A percentile compares a stretch with the other conserved stretches of the same genome.
These are phyloP conservation scores for Solanum bulbocastanum DNA, from an alignment of 257 asterid genomes.

Conservation along the genomic window DNA sequence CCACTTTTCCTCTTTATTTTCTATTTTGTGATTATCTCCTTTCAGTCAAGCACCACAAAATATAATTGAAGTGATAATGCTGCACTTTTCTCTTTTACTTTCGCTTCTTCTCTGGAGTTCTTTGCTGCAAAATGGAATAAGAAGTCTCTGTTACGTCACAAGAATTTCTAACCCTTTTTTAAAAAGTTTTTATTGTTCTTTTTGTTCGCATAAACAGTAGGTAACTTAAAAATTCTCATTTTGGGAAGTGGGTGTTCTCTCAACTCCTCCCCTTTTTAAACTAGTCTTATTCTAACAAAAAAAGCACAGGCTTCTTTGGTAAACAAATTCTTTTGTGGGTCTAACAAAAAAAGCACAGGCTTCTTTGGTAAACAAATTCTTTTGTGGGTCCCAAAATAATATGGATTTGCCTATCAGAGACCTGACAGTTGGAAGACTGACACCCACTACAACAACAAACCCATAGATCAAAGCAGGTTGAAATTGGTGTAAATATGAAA, in stretches of 20 bases:
- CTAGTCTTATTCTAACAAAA: not conserved
- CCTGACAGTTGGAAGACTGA: not conserved
- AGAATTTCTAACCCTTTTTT: not conserved
- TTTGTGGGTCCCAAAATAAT: not conserved
- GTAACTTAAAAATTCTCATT: not conserved
- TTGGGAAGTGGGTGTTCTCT: not conserved
- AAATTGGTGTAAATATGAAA: not conserved
- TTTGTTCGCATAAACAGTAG: not conserved
- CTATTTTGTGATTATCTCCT: not conserved
- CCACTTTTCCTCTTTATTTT: not conserved
- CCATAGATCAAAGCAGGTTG: not conserved
- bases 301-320: not conserved
- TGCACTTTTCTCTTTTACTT: not conserved
- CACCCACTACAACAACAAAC: not conserved
- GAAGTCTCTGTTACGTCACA: not conserved
- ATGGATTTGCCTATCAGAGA: not conserved
- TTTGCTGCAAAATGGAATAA: not conserved
- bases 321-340: not conserved
- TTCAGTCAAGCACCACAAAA: not conserved
- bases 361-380: not conserved
- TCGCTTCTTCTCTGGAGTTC: not conserved
- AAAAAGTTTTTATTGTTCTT: not conserved
- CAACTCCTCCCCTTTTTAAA: not conserved
- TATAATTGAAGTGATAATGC: not conserved
- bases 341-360: not conserved